Conservation (phyloP, 805 yeast species). For the Hemisphaericaspora nanyangensis region DNA sequence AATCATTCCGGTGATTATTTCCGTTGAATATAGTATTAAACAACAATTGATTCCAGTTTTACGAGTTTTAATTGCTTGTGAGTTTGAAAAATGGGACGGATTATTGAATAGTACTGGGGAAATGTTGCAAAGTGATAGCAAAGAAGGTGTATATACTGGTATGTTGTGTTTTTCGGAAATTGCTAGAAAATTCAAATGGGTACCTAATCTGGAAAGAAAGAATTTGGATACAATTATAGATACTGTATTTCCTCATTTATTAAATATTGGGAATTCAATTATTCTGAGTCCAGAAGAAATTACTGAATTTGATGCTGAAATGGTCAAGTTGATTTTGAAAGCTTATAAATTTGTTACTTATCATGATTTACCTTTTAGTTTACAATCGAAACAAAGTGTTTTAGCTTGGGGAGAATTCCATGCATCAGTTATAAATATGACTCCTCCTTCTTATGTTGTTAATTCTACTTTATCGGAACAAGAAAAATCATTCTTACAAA, state of each 20-base stretch:
- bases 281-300: slow-evolving; percentile 20
- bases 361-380: slow-evolving; percentile 63
- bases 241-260: slow-evolving; percentile 60
- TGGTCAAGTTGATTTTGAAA: slow-evolving; percentile 70
- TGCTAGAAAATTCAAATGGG: slow-evolving; percentile 69
- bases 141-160: slow-evolving; percentile 52
- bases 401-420: slow-evolving; percentile 76
- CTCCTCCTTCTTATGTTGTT: slow-evolving; percentile 51
- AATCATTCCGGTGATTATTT: slow-evolving; percentile 58
- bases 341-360: slow-evolving; percentile 73
- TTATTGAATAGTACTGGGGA: slow-evolving; percentile 28
- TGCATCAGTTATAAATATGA: slow-evolving; percentile 58
- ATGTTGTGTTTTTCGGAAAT: slow-evolving; percentile 68
- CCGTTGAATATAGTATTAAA: slow-evolving; percentile 27
- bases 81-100: slow-evolving; percentile 35
- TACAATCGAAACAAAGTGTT: slow-evolving; percentile 49
- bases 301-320: slow-evolving; percentile 53
- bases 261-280: slow-evolving; percentile 60
- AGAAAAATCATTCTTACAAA: slow-evolving; percentile 57
- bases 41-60: slow-evolving; percentile 38
- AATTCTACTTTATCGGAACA: slow-evolving; percentile 44
- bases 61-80: slow-evolving; percentile 29
- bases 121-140: slow-evolving; percentile 19
- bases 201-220: slow-evolving; percentile 44
- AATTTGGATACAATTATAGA: slow-evolving; percentile 44